Evolutionary conservation across 768 basidiomycete species (phyloP), one percentile per base, ranked within the genome.

Genomic region (Suillus spraguei): DNA sequence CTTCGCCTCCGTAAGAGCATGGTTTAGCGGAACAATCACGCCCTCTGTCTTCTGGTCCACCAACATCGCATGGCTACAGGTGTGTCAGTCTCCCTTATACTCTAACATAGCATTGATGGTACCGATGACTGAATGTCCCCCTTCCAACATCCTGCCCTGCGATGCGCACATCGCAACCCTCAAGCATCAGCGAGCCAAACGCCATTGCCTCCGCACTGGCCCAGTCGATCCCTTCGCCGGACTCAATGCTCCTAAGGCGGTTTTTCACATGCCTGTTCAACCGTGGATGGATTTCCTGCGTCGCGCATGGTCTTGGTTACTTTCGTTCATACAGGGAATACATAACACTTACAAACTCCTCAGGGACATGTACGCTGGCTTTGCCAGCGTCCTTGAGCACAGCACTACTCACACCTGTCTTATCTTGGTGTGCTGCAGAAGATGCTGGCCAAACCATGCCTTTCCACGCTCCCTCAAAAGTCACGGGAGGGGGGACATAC

Each of bases 71-170:
- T 97, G 95, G 7, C 87, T 86, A 42, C 0, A 16, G 42, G 16
- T 32, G 5, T 28, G 33, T 22, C 35, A 55, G 41, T 61, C 20
- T 10, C n/a, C 7, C 3, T 8, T 28, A 20, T 5, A 47, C 6
- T 22, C 2, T 13, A 7, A 53, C 33, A 3, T 35, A 44, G 13
- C 2, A 44, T 10, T 5, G 58, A 53, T 24, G 77, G 17, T 53
- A 84, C 84, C 90, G 80, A 59, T 94, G 92, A 66, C 91, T 93
- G 76, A 95, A 94, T 13, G 94, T 95, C 3, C 95, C 95, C 44
- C 95, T 75, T 0, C 95, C 95, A 0, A 95, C 93, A 71, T 97
- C 95, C 74, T 97, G 95, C 8, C 95, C 95, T 2, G 94, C 95
- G 38, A 97, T 92, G 17, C 95, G 85, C 10, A 97, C 83, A 70